phyloP scores from a whole-genome alignment of 345 rosid species.

The Melastoma malabathricum region DNA sequence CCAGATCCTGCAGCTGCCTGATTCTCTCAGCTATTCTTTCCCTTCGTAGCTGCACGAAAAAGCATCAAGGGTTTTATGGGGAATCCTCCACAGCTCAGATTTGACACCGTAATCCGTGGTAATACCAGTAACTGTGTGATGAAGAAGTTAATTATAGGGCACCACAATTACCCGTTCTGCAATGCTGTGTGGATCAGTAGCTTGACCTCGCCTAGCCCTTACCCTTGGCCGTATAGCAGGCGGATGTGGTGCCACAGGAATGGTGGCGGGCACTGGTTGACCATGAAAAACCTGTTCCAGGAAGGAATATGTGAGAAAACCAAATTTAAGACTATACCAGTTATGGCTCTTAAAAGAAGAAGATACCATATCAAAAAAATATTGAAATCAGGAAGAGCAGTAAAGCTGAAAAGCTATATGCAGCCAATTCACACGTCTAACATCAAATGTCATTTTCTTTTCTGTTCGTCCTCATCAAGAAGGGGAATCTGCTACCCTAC shows the following conservation, averaged over 20 bases:
- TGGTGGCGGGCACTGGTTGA: conserved; percentile 61
- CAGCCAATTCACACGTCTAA: too few relatives aligned
- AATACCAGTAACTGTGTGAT: too few relatives aligned
- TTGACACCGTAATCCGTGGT: too few relatives aligned
- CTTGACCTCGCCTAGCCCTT: conserved; percentile 98
- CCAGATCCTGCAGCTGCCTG: conserved; percentile 93
- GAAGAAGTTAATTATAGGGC: too few relatives aligned
- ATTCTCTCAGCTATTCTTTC: conserved; percentile 98
- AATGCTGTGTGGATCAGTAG: conserved; percentile 99
- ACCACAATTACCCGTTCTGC: conserved; percentile 71
- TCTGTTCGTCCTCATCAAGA: too few relatives aligned
- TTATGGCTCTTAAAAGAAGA: background rate
- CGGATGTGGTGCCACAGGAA: conserved; percentile 72
- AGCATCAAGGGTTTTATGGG: conserved; percentile 5
- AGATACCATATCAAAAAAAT: background rate
- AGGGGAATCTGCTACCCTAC: too few relatives aligned
- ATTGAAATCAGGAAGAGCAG: background rate
- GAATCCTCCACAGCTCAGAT: too few relatives aligned
- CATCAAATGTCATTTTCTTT: too few relatives aligned
- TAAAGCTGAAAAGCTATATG: too few relatives aligned
- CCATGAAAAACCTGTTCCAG: conserved; percentile 71
- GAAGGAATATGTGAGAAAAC: conserved; percentile 2
- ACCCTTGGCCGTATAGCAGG: conserved; percentile 93
- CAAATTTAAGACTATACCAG: background rate
- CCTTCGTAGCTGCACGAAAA: conserved; percentile 67